These are phyloP conservation scores for Albizia julibrissin DNA, from an alignment of 306 rosid species.

Conservation along the genomic window DNA sequence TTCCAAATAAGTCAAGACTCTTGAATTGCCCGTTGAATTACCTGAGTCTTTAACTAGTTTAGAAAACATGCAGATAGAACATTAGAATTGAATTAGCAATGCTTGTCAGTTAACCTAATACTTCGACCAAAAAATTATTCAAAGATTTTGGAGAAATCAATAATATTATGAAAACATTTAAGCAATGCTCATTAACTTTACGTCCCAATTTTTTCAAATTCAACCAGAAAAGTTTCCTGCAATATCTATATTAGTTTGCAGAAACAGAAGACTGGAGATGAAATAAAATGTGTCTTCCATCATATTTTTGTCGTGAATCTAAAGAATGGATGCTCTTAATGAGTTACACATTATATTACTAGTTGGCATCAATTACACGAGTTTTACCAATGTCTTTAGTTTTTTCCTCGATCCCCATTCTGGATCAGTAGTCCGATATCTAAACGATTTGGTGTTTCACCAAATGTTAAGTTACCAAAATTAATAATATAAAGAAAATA, in stretches of 20 bases:
- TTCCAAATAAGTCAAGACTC: background rate
- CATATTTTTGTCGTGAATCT: background rate
- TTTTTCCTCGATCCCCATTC: background rate
- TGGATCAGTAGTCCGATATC: background rate
- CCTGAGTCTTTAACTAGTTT: background rate
- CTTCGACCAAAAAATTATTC: background rate
- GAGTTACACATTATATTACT: background rate
- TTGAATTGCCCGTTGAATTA: background rate
- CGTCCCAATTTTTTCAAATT: background rate
- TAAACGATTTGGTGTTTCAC: background rate
- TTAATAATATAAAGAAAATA: background rate
- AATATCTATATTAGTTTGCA: background rate
- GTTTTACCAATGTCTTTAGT: background rate
- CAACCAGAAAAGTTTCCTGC: background rate
- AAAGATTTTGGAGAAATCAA: background rate
- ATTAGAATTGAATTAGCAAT: background rate
- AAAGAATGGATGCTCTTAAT: background rate
- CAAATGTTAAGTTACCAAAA: background rate
- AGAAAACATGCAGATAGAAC: background rate
- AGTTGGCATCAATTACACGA: constrained; percentile 7
- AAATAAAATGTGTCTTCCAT: background rate
- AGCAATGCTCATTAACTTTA: background rate
- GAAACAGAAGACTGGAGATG: background rate
- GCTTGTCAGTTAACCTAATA: background rate
- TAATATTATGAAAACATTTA: background rate